Percentiles rank a stretch among this genome's conserved stretches.
These are phyloP conservation scores for Pharus latifolius DNA, from an alignment of 176 grass and related monocot species.

Conservation along the genomic window DNA sequence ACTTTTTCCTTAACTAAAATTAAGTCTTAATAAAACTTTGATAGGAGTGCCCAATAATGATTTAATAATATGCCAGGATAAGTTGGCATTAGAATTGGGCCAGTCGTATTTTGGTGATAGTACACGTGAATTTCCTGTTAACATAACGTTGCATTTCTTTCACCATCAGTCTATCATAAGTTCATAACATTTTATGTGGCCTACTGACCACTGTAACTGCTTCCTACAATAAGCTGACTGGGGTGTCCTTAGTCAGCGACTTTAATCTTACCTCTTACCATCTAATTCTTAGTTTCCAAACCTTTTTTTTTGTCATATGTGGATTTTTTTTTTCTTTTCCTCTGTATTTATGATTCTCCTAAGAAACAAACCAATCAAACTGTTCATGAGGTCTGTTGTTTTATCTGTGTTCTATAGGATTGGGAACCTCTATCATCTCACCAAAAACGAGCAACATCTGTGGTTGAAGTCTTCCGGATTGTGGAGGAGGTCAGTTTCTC, in stretches of 20 bases:
- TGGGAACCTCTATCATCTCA: constrained; percentile 72
- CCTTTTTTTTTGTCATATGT: background rate
- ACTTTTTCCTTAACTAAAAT: background rate
- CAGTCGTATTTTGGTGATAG: background rate
- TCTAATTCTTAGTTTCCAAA: background rate
- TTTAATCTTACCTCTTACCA: background rate
- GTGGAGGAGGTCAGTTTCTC: constrained; percentile 70
- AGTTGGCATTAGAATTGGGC: background rate
- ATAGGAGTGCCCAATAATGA: background rate
- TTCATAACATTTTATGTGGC: background rate
- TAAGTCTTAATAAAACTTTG: background rate
- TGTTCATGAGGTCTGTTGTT: constrained; percentile 11
- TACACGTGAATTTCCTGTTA: background rate
- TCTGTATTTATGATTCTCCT: background rate
- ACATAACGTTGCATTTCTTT: background rate
- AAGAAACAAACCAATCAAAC: background rate
- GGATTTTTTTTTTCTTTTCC: background rate
- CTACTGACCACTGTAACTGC: background rate
- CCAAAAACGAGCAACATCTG: constrained; percentile 60
- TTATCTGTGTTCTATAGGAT: constrained; percentile 34
- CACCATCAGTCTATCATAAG: too few relatives aligned
- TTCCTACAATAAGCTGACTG: background rate
- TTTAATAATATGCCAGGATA: background rate
- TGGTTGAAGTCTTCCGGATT: constrained; percentile 83
- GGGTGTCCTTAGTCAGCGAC: background rate